A percentile compares a stretch with the other conserved stretches of the same genome.
Evolutionary conservation across 1,284 basidiomycete genomes (phyloP).

Genomic region (Mycena sp.): DNA sequence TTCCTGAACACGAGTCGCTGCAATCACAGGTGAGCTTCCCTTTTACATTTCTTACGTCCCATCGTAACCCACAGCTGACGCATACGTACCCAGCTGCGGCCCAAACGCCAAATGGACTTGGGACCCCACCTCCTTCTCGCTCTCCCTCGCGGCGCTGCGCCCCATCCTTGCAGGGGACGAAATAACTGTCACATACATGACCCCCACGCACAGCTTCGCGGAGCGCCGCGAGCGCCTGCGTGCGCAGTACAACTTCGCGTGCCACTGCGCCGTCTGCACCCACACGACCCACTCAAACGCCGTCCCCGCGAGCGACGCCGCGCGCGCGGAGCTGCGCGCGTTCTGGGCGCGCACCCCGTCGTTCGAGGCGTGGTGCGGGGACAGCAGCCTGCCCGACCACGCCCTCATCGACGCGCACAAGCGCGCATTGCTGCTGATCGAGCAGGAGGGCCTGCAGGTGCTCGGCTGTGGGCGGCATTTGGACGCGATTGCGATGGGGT

Average conservation of each 20-base stretch:
- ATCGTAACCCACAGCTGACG: too few species aligned
- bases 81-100: conserved; percentile 43
- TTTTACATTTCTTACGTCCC: not conserved
- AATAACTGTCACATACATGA: conserved; percentile 53
- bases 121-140: conserved; percentile 45
- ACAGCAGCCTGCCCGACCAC: conserved; percentile 37
- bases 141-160: conserved; percentile 50
- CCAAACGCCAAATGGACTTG: conserved; percentile 54
- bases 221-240: conserved; percentile 40
- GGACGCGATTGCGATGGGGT: conserved; percentile 49
- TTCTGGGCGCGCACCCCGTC: conserved; percentile 38
- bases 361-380: conserved; percentile 50
- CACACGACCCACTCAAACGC: conserved; percentile 26
- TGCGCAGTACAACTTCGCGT: conserved; percentile 47
- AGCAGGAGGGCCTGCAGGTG: conserved; percentile 35
- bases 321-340: conserved; percentile 37
- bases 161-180: conserved; percentile 50
- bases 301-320: conserved; percentile 38
- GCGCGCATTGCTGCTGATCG: conserved; percentile 40
- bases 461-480: conserved; percentile 17
- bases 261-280: conserved; percentile 47
- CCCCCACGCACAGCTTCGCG: conserved; percentile 36
- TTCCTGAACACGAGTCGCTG: conserved; percentile 49
- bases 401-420: conserved; percentile 45
- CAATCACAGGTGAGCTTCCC: conserved; percentile 50